These are phyloP conservation scores for Phaeosphaeriaceae sp. DNA, from an alignment of 2,329 filamentous ascomycete species.

Conservation along the genomic window DNA sequence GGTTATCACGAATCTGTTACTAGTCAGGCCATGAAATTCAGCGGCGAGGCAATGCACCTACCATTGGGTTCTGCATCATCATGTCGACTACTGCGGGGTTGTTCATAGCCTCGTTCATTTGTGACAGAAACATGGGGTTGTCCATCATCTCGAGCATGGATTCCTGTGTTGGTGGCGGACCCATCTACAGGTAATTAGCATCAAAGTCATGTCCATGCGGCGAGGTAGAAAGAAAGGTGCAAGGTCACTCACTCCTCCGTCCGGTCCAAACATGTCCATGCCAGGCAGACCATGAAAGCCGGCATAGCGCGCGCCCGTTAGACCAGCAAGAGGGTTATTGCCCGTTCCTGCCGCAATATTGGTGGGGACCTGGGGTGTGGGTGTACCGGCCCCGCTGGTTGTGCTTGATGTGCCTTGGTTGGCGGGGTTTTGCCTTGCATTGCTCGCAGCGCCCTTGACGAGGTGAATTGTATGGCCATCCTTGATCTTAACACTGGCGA, in stretches of 20 bases:
- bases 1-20: constrained; percentile 76
- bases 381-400: constrained; percentile 48
- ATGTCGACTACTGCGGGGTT: constrained; percentile 95
- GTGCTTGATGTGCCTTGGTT: constrained; percentile 53
- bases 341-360: constrained; percentile 80
- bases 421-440: constrained; percentile 65
- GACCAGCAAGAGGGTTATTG: constrained; percentile 85
- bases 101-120: constrained; percentile 92
- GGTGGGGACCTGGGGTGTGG: constrained; percentile 68
- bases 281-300: constrained; percentile 89
- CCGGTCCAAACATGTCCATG: constrained; percentile 87
- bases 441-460: constrained; percentile 95
- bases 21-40: constrained; percentile 15
- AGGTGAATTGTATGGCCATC: constrained; percentile 93
- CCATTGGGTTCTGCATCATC: constrained; percentile 66
- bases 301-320: constrained; percentile 93
- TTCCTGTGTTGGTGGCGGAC: constrained; percentile 81
- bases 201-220: background rate
- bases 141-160: constrained; percentile 83
- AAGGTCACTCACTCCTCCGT: constrained; percentile 81
- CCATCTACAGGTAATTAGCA: constrained; percentile 71
- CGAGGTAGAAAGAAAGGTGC: too few relatives aligned
- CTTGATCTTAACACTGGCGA: constrained; percentile 92
- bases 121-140: constrained; percentile 83
- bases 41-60: constrained; percentile 7